Conservation (phyloP, 2,329 filamentous ascomycete genomes). For the Verticillium albo-atrum region DNA sequence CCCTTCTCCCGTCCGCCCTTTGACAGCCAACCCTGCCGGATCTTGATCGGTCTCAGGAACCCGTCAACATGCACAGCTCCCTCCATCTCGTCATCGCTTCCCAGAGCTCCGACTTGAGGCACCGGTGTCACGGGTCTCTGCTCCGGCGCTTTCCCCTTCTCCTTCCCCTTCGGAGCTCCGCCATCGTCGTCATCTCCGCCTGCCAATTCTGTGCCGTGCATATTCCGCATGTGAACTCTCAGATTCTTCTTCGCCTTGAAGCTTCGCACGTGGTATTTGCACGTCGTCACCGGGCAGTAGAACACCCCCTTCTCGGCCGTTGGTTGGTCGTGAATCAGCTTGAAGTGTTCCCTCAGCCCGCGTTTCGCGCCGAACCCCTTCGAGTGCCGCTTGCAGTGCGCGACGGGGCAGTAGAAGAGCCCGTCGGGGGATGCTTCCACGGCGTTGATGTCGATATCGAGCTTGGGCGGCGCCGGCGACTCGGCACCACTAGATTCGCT, state of each 20-base stretch:
- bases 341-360: constrained; percentile 1
- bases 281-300: not conserved
- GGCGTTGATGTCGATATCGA: not conserved
- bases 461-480: not conserved
- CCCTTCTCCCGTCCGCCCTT: constrained; percentile 27
- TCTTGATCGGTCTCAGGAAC: constrained; percentile 54
- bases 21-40: constrained; percentile 38
- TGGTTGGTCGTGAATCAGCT: constrained; percentile 1
- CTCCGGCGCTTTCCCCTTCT: not conserved
- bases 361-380: constrained; percentile 24
- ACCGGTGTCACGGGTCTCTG: constrained; percentile 10
- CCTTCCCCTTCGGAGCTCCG: not conserved
- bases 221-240: constrained; percentile 29
- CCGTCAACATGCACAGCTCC: constrained; percentile 66
- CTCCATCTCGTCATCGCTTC: constrained; percentile 48
- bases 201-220: constrained; percentile 32
- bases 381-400: constrained; percentile 28
- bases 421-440: constrained; percentile 23
- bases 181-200: constrained; percentile 10
- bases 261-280: constrained; percentile 1
- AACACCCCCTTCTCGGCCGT: not conserved
- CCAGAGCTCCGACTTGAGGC: constrained; percentile 14
- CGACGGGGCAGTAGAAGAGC: constrained; percentile 30
- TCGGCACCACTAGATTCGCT: not conserved
- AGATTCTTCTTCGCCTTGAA: constrained; percentile 22